Conservation (phyloP, 306 rosid genomes). For the Casuarina cunninghamiana region DNA sequence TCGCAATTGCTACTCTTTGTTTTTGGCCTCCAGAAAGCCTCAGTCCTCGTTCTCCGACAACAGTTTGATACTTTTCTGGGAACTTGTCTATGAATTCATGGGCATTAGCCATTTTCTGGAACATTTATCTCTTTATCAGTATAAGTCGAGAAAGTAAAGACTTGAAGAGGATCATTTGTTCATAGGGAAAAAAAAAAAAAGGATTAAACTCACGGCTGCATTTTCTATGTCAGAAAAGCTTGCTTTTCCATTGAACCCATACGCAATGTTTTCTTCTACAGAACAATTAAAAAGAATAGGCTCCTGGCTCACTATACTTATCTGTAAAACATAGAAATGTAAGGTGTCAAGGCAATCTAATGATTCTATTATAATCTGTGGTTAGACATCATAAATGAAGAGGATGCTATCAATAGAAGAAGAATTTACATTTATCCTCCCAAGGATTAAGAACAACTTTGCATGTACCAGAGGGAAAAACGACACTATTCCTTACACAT, state of each 20-base stretch:
- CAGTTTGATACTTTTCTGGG: constrained; percentile 62
- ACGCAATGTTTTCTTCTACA: constrained; percentile 80
- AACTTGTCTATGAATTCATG: constrained; percentile 62
- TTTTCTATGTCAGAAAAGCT: constrained; percentile 47
- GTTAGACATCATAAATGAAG: background rate
- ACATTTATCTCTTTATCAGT: constrained; percentile 2
- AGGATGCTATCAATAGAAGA: background rate
- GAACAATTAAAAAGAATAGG: constrained; percentile 79
- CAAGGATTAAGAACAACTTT: background rate
- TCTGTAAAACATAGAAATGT: constrained; percentile 34
- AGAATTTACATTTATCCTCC: background rate
- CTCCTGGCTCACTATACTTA: constrained; percentile 84
- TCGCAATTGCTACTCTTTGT: constrained; percentile 73
- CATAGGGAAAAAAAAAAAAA: background rate
- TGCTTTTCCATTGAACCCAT: constrained; percentile 69
- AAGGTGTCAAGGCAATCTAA: background rate
- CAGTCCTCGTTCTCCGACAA: constrained; percentile 67
- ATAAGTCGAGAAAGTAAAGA: background rate
- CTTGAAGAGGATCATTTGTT: background rate
- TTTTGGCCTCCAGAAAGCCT: constrained; percentile 83
- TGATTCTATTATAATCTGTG: background rate
- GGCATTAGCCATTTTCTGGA: constrained; percentile 78
- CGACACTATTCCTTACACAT: too few relatives aligned
- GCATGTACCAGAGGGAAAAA: background rate
- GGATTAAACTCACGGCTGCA: constrained; percentile 57